phyloP scores from a whole-genome alignment of 169 alveolate genomes.

The Plasmodium sp. region DNA sequence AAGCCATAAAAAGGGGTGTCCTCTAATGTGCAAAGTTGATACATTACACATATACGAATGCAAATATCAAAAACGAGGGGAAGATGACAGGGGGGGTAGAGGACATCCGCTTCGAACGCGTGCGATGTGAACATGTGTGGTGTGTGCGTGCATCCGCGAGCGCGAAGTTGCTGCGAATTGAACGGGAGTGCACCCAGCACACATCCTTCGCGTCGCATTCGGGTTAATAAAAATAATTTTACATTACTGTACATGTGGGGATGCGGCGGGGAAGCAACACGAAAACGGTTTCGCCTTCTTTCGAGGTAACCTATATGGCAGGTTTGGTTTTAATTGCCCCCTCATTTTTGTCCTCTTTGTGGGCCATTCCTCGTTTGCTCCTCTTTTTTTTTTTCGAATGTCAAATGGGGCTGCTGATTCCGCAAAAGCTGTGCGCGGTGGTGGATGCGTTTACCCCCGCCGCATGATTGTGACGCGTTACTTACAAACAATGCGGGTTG shows the following conservation, averaged over 20 bases:
- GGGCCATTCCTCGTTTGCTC: background rate
- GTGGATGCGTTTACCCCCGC: background rate
- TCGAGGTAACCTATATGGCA: background rate
- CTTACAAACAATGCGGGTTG: background rate
- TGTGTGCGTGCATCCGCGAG: background rate
- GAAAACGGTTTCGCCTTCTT: background rate
- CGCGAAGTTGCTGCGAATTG: background rate
- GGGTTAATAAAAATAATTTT: slow-evolving; percentile 78
- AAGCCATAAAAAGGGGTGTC: background rate
- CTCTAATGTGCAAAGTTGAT: background rate
- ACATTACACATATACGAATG: background rate
- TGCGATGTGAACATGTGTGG: background rate
- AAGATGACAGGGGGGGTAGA: background rate
- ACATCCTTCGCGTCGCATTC: slow-evolving; percentile 68
- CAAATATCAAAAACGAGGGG: background rate
- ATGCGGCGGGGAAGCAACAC: background rate
- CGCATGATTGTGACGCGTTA: background rate
- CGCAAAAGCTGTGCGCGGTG: background rate
- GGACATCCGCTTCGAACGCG: background rate
- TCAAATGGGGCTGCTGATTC: background rate
- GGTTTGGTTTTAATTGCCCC: background rate
- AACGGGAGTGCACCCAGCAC: background rate
- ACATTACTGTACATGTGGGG: slow-evolving; percentile 75
- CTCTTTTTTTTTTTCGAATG: background rate
- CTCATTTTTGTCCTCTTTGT: background rate